Evolutionary conservation across 768 basidiomycete genomes (phyloP), one percentile per base, ranked within the genome.

Genomic region (Amanita phalloides): DNA sequence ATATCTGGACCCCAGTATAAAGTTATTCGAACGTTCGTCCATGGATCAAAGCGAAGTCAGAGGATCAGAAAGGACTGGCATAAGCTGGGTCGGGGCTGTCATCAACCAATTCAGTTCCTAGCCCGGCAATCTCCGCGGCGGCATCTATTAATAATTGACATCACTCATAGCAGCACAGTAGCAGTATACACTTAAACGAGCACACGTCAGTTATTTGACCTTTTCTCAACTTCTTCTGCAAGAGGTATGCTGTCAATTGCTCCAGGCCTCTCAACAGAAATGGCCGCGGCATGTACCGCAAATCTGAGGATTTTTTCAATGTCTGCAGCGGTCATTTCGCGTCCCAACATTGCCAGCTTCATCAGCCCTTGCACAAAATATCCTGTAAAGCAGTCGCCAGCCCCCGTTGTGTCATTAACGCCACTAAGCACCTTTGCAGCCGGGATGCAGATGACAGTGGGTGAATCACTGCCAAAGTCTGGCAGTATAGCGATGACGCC

Each of bases 341-440:
- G 56, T 8, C 62, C 62, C 14, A 61, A 45, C 39, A 55, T 60
- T 1, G 62, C 68, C 46, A 65, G 59, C 35, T 67, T 61, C 80
- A 82, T 80, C 37, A 83, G 63, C 0, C 75, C 77, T 10, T 71
- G 66, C 11, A 81, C 74, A 55, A 82, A 70, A 56, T 79, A 83
- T 10, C 81, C 81, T 0, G 79, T 72, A 59, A 81, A 82, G 54
- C 79, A 81, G 56, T 83, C 81, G 0, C 81, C 81, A 1, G 81
- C 81, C 8, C 81, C 81, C 0, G 81, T 83, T 2, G 79, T 81
- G 58, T 83, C 80, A 13, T 64, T 58, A 4, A 68, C 64, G 0
- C 61, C 56, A 3, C 69, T 74, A 33, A 66, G 54, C 11, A 81
- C 61, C 42, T 60, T 62, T 2, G 72, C 72, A 4, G 79, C 79